Base-by-base conservation (phyloP, 805 yeast species). In the Starmerella geochares region DNA sequence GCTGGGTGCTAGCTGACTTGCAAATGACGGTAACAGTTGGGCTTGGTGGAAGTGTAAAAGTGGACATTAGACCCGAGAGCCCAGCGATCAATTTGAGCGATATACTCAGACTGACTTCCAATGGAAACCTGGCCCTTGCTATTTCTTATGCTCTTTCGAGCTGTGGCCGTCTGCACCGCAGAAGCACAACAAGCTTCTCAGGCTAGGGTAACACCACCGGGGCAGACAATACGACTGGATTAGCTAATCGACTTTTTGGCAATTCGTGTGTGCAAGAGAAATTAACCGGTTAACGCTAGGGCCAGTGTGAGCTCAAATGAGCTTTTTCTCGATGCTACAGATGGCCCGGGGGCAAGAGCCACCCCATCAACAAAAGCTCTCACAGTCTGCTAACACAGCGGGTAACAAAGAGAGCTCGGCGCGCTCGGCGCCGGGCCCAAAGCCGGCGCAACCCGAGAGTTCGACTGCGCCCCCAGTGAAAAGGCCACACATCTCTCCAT, bases 251-350 rank as follows among this genome's bases (percentile, higher is more conserved):
- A n/a, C n/a, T n/a, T n/a, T n/a, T n/a, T n/a, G n/a, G n/a, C n/a
- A n/a, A n/a, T n/a, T n/a, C n/a, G n/a, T n/a, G n/a, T n/a, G n/a
- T n/a, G n/a, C n/a, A n/a, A n/a, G n/a, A n/a, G n/a, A n/a, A n/a
- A n/a, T n/a, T n/a, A n/a, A n/a, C n/a, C n/a, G n/a, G n/a, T n/a
- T n/a, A n/a, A n/a, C n/a, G n/a, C n/a, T n/a, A n/a, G n/a, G n/a
- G n/a, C n/a, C n/a, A n/a, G n/a, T 13, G 10, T 11, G 20, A 38
- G 29, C 42, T 23, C 20, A 20, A 8, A 56, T 56, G 60, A 50
- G 60, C 35, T 53, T 56, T 36, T 25, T 46, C 36, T 47, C 55
- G 5, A 56, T 58, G 60, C 54, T 58, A 39, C 55, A 56, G 13
- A 54, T 54, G 61, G 61, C 61, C 17, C 47, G 49, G 23, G 55